Conservation (phyloP, 78 protist genomes). For the Paratrimastix pyriformis region DNA sequence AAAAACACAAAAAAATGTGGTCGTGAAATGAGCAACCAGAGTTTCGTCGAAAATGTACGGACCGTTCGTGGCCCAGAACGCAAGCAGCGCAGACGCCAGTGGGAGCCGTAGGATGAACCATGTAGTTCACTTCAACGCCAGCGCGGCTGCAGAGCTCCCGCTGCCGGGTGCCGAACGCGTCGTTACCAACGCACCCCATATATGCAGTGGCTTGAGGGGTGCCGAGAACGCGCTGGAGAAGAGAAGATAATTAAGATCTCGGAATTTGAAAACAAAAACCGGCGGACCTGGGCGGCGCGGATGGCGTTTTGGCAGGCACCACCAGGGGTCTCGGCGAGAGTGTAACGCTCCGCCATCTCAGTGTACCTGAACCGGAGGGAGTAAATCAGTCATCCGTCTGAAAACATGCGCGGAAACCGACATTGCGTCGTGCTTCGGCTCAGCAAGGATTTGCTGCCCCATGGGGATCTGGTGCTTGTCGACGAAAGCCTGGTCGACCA, state of each 20-base stretch:
- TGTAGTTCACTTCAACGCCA: background rate
- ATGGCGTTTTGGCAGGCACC: conserved; percentile 3
- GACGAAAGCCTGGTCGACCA: too few species aligned
- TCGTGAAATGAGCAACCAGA: too few species aligned
- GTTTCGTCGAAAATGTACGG: too few species aligned
- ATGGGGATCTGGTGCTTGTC: too few species aligned
- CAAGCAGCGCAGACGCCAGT: conserved; percentile 8
- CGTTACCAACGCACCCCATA: conserved; percentile 1
- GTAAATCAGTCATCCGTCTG: too few species aligned
- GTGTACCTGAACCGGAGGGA: too few species aligned
- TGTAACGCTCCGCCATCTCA: too few species aligned
- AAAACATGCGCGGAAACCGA: too few species aligned
- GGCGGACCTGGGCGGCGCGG: background rate
- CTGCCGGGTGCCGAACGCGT: background rate
- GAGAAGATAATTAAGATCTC: too few species aligned
- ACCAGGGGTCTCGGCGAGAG: background rate
- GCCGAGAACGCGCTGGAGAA: background rate
- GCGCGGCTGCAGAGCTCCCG: background rate
- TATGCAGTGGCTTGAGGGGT: background rate
- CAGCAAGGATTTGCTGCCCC: too few species aligned
- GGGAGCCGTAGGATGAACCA: background rate
- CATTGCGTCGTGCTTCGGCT: too few species aligned
- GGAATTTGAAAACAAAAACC: background rate
- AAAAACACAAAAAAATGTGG: too few species aligned
- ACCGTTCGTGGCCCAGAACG: background rate